These are phyloP conservation scores for Lipomyces anomalus DNA, from an alignment of 805 yeast genomes.

Conservation along the genomic window DNA sequence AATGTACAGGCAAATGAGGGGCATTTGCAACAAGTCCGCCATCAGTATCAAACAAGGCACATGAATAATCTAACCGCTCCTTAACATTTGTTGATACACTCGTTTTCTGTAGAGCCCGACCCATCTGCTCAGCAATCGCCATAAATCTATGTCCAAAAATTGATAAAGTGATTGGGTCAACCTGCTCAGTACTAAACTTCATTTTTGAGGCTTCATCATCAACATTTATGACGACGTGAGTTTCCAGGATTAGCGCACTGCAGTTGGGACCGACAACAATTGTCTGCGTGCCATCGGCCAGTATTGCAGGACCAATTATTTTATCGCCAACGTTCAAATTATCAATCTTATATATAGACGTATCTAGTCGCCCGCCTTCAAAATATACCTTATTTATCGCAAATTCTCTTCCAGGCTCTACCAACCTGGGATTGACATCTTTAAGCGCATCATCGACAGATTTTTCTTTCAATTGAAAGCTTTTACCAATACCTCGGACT, in stretches of 20 bases:
- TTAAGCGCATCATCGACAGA: constrained; percentile 51
- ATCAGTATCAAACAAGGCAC: constrained; percentile 70
- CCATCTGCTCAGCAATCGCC: constrained; percentile 92
- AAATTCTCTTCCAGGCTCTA: neutral
- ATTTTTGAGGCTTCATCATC: constrained; percentile 19
- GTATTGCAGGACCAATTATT: constrained; percentile 65
- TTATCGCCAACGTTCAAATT: constrained; percentile 48
- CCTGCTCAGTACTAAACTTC: constrained; percentile 15
- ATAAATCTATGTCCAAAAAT: constrained; percentile 79
- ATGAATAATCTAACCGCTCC: constrained; percentile 76
- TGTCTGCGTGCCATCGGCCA: constrained; percentile 78
- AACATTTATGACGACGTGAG: constrained; percentile 54
- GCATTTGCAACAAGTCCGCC: constrained; percentile 87
- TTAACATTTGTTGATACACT: constrained; percentile 78
- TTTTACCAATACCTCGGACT: constrained; percentile 67
- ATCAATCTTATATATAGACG: constrained; percentile 54
- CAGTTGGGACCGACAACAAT: constrained; percentile 62
- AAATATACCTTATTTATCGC: constrained; percentile 51
- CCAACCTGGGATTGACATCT: constrained; percentile 27
- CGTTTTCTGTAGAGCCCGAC: constrained; percentile 69
- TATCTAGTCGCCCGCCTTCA: constrained; percentile 40
- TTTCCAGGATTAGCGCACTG: constrained; percentile 48
- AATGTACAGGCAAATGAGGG: constrained; percentile 81
- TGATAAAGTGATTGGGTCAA: constrained; percentile 69
- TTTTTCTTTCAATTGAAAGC: constrained; percentile 39